Evolutionary conservation across 257 asterid species (phyloP), one percentile per base, ranked within the genome.

Genomic region (Petrea volubilis): DNA sequence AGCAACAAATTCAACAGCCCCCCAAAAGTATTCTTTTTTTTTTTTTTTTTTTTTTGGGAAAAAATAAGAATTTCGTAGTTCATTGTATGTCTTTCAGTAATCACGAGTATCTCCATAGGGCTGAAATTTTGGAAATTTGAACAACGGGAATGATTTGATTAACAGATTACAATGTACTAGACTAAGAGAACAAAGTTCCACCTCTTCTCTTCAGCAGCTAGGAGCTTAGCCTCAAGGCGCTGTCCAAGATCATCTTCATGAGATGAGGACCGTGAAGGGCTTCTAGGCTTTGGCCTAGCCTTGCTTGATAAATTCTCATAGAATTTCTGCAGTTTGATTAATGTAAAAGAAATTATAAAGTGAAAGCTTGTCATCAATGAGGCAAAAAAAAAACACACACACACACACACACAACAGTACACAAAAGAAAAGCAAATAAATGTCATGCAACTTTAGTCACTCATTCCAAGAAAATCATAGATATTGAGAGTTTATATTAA

Each of bases 131-230:
- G 24, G 18, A 4, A 34, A 28, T 23, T 44, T 3, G 8, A 51
- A 21, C 60, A 8, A 21, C 31, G n/a, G 29, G 25, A 12, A 14
- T 67, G 65, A 28, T 57, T 15, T 38, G 69, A 61, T 47, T 49
- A 11, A 60, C 34, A 21, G 23, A 38, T 24, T 36, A 21, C 10
- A 51, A 63, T 60, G 70, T 36, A n/a, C 9, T 27, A 17, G 41
- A 63, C 40, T 29, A 43, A 14, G 46, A 29, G 41, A 36, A 46
- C 43, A 51, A 27, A 68, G 34, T 20, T 5, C 52, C 24, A 86
- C 99, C 99, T 87, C 80, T 95, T 95, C 79, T 81, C 88, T 75
- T 95, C 95, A 66, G 99, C 99, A 82, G 97, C 99, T 78, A 82
- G 89, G 71, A 95, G 97, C 86, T 90, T 95, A 44, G 99, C 99